Evolutionary conservation across 331 rosid species (phyloP), one percentile per base, ranked within the genome.

Genomic region (Acacia concinna): DNA sequence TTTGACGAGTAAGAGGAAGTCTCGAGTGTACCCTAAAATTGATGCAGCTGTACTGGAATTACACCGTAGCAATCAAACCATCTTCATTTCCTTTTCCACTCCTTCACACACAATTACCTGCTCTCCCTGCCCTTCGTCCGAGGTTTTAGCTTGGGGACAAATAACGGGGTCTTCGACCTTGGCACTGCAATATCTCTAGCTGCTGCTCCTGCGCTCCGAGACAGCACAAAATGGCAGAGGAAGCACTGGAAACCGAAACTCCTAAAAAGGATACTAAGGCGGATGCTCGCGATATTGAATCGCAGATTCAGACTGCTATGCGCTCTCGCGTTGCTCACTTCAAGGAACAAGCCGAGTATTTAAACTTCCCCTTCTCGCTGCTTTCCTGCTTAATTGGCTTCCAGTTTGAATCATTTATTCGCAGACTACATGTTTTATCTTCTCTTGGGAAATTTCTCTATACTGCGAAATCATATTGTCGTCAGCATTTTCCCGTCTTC

Each of bases 291-390:
- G 90, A 76, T 40, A 71, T 92, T 6, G 92, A 92, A 87, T 84
- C 87, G 1, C 89, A 87, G 84, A 87, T 94, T 85, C 69, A 86
- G 59, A 75, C 37, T 28, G 93, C 97, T 41, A 91, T 94, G 92
- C 84, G 52, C 74, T 83, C 88, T 30, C 97, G 95, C 78, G 82
- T 91, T 78, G 28, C 90, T 67, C 86, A 89, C 88, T 92, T 92
- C 91, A 94, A 92, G 77, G 86, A 92, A 65, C 97, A 89, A 83
- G 84, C 98, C 63, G 93, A 92, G 98, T 94, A 71, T 25, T 52
- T 51, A 51, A 40, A 20, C 12, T 20, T 14, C 30, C 12, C 38
- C 6, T 37, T 52, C 51, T 79, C 40, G 72, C 79, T 43, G 70
- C 74, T 27, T 14, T 27, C 46, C 13, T 74, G 23, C 60, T 34